Conservation (phyloP, 2,329 filamentous ascomycete genomes). For the Pseudofabraea citricarpa region DNA sequence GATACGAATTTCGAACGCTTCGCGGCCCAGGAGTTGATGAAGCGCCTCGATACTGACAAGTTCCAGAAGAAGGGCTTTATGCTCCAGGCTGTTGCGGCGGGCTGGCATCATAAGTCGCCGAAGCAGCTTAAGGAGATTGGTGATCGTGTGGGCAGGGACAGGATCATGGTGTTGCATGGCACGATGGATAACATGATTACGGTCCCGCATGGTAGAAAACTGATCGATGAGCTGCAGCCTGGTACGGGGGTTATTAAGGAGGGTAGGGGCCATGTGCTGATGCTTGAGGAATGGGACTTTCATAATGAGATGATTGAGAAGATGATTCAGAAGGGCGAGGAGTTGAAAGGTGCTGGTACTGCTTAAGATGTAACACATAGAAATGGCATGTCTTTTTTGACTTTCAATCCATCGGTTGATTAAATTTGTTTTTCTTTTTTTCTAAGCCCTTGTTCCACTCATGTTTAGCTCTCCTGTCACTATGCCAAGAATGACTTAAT, state of each 20-base stretch:
- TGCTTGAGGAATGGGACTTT: slow-evolving; percentile 66
- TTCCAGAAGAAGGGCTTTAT: slow-evolving; percentile 68
- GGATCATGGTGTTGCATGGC: slow-evolving; percentile 77
- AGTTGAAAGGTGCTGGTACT: slow-evolving; percentile 8
- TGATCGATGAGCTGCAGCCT: slow-evolving; percentile 62
- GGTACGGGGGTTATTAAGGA: slow-evolving; percentile 59
- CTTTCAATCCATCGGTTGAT: no score
- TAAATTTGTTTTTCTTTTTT: no score
- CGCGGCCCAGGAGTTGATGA: slow-evolving; percentile 72
- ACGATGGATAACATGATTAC: slow-evolving; percentile 74
- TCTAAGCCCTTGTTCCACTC: no score
- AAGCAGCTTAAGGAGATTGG: slow-evolving; percentile 62
- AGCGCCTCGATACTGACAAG: slow-evolving; percentile 54
- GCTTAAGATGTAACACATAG: no score
- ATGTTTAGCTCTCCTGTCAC: no score
- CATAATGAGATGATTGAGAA: slow-evolving; percentile 55
- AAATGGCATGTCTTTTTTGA: no score
- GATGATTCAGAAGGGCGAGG: slow-evolving; percentile 27
- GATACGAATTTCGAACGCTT: slow-evolving; percentile 77
- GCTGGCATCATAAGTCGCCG: slow-evolving; percentile 71
- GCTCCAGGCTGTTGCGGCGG: slow-evolving; percentile 72
- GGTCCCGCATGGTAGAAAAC: slow-evolving; percentile 60
- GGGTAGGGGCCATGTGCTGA: slow-evolving; percentile 69
- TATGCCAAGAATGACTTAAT: no score
- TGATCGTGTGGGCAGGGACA: slow-evolving; percentile 63